Evolutionary conservation across 139 green algal genomes (phyloP).

Genomic region (Chlorella sp.): DNA sequence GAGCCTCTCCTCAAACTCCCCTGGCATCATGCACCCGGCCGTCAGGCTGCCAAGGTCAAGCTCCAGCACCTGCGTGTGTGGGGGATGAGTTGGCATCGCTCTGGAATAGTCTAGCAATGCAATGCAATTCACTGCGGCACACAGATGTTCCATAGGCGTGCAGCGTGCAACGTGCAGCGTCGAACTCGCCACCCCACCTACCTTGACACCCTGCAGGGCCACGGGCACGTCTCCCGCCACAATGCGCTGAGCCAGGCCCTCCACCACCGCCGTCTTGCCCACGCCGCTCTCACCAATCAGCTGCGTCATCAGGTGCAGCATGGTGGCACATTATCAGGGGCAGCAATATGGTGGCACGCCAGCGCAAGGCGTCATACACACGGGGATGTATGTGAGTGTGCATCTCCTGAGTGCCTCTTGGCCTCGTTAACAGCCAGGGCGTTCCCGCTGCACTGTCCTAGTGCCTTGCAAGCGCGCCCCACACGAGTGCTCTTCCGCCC

Average conservation of each 20-base stretch:
- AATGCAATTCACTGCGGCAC: too few species aligned
- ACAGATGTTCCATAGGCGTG: too few species aligned
- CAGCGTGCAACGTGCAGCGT: not conserved
- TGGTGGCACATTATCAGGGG: too few species aligned
- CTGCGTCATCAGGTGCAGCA: not conserved
- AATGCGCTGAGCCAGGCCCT: constrained; percentile 83
- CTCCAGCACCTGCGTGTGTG: constrained; percentile 24
- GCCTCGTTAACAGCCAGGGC: not conserved
- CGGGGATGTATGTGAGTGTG: not conserved
- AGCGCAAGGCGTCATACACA: not conserved
- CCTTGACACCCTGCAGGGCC: constrained; percentile 30
- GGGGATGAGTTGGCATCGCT: too few species aligned
- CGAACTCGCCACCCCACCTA: not conserved
- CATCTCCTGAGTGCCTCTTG: not conserved
- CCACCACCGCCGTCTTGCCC: constrained; percentile 53
- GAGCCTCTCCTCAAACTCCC: constrained; percentile 97
- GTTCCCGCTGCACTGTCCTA: not conserved
- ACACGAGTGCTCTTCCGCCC: not conserved
- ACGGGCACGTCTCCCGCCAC: constrained; percentile 44
- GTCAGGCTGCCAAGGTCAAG: constrained; percentile 88
- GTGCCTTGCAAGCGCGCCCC: too few species aligned
- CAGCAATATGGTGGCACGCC: too few species aligned
- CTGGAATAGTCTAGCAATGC: too few species aligned
- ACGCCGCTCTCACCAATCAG: constrained; percentile 24
- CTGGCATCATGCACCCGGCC: constrained; percentile 63